Conservation (phyloP, 805 yeast genomes). For the Spathaspora passalidarum region DNA sequence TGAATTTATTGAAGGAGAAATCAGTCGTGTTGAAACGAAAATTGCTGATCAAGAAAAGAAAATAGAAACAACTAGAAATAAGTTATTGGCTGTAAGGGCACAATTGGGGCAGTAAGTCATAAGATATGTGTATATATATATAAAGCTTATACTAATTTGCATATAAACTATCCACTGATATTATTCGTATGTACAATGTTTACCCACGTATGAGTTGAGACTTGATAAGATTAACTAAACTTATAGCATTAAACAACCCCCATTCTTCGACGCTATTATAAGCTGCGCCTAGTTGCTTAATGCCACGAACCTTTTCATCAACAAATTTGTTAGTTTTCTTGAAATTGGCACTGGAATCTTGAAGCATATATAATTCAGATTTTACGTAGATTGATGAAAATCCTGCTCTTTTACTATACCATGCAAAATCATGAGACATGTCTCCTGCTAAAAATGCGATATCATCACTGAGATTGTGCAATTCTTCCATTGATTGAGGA, state of each 20-base stretch:
- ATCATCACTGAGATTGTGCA: slow-evolving; percentile 79
- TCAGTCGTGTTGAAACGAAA: slow-evolving; percentile 67
- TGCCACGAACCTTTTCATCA: slow-evolving; percentile 51
- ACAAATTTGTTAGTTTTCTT: slow-evolving; percentile 63
- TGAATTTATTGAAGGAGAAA: slow-evolving; percentile 81
- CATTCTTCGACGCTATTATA: slow-evolving; percentile 74
- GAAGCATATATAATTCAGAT: slow-evolving; percentile 76
- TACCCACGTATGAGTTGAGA: slow-evolving; percentile 69
- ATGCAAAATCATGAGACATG: slow-evolving; percentile 72
- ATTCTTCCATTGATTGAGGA: slow-evolving; percentile 55
- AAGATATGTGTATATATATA: neutral
- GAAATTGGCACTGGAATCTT: slow-evolving; percentile 59
- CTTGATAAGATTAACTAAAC: slow-evolving; percentile 63
- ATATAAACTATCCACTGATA: neutral
- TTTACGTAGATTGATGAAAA: slow-evolving; percentile 69
- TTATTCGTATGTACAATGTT: neutral
- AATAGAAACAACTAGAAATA: slow-evolving; percentile 59
- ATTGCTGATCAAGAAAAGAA: slow-evolving; percentile 46
- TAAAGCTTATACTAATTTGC: neutral
- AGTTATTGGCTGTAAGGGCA: slow-evolving; percentile 45
- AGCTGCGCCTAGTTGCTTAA: slow-evolving; percentile 54
- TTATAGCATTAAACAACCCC: slow-evolving; percentile 64
- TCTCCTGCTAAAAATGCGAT: slow-evolving; percentile 79
- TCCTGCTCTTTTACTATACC: slow-evolving; percentile 87
- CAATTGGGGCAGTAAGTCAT: slow-evolving; percentile 3